Conservation (phyloP, 495 filamentous ascomycete species). For the Cairneyella variabilis region DNA sequence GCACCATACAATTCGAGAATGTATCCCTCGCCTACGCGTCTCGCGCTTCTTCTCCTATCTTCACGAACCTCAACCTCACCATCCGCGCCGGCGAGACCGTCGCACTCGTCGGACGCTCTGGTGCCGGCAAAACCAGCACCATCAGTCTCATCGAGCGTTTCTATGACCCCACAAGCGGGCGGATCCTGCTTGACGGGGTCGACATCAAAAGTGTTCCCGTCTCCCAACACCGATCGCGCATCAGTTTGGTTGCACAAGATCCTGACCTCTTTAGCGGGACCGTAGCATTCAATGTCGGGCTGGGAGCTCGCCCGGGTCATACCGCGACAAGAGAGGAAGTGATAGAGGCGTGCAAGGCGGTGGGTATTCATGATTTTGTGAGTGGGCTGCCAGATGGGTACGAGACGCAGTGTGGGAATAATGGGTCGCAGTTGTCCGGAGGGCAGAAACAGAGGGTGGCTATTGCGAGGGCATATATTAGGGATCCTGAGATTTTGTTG, state of each 20-base stretch:
- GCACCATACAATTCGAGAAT: conserved; percentile 29
- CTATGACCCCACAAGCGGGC: conserved; percentile 43
- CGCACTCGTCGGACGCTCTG: conserved; percentile 56
- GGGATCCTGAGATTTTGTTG: conserved; percentile 65
- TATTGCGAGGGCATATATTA: conserved; percentile 61
- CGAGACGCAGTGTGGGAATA: conserved; percentile 51
- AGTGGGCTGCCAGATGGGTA: conserved; percentile 55
- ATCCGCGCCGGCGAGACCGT: conserved; percentile 45
- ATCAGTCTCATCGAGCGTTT: conserved; percentile 46
- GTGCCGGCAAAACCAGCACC: conserved; percentile 53
- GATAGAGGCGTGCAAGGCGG: conserved; percentile 26
- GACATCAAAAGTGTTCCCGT: conserved; percentile 35
- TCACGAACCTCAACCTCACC: conserved; percentile 37
- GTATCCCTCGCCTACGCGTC: conserved; percentile 48
- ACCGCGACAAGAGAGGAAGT: conserved; percentile 24
- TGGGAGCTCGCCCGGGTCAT: conserved; percentile 35
- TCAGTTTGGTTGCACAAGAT: conserved; percentile 47
- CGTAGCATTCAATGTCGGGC: conserved; percentile 44
- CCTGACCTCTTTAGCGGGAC: conserved; percentile 45
- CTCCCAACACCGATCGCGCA: conserved; percentile 15
- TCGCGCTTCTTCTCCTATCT: conserved; percentile 35
- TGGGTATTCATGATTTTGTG: conserved; percentile 55
- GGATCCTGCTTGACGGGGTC: conserved; percentile 43
- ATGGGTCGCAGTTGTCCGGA: conserved; percentile 56
- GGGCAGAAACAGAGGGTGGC: conserved; percentile 63